These are phyloP conservation scores for Deuterostichococcus epilithicus DNA, from an alignment of 139 green algal genomes.

Conservation along the genomic window DNA sequence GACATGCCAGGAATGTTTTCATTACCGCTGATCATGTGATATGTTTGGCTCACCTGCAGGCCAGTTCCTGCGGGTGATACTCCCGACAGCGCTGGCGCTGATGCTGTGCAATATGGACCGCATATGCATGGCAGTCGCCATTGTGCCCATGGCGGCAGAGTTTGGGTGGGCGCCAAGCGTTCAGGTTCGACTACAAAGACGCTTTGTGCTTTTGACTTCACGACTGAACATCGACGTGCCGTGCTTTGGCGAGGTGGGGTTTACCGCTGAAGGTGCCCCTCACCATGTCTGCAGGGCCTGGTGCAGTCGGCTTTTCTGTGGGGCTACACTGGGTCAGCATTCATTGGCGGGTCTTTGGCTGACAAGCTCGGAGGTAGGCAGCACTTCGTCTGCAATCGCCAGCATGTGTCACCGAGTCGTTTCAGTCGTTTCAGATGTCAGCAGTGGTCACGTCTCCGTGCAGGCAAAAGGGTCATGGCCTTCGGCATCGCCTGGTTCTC, in stretches of 20 bases:
- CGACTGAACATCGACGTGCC: neutral
- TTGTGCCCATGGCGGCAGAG: conserved; percentile 83
- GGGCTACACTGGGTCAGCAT: conserved; percentile 88
- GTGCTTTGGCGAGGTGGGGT: neutral
- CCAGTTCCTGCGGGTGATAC: conserved; percentile 37
- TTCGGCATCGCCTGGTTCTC: conserved; percentile 81
- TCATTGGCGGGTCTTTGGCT: conserved; percentile 80
- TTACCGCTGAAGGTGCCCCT: neutral
- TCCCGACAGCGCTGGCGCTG: conserved; percentile 64
- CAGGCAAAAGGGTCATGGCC: conserved; percentile 75
- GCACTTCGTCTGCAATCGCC: no score
- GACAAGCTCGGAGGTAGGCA: conserved; percentile 71
- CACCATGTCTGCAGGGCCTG: conserved; percentile 64
- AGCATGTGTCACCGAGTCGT: no score
- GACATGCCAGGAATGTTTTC: no score
- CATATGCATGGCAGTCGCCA: conserved; percentile 90
- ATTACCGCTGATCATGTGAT: neutral
- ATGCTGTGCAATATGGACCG: conserved; percentile 98
- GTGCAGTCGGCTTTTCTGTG: conserved; percentile 91
- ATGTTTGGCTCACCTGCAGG: neutral
- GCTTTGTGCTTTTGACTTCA: neutral
- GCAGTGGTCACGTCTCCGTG: neutral
- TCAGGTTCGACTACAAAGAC: conserved; percentile 50
- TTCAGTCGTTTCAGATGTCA: no score
- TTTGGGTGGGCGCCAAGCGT: conserved; percentile 77